Percentiles rank a stretch among this genome's conserved stretches.
Evolutionary conservation across 805 yeast species (phyloP).

Genomic region (Dipodascopsis tothii): DNA sequence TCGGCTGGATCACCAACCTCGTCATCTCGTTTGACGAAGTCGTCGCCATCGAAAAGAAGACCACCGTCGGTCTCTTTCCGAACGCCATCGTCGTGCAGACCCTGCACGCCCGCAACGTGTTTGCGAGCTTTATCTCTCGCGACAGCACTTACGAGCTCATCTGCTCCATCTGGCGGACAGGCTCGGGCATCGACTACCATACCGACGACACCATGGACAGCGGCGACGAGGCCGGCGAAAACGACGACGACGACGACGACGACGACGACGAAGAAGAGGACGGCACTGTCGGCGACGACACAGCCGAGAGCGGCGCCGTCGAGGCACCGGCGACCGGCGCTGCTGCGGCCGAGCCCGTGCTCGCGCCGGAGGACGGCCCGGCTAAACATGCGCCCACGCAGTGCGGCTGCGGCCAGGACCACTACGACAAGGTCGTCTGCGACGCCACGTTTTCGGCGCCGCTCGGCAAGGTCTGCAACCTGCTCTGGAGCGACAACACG

Average conservation of each 20-base stretch:
- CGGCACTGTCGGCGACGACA: conserved; percentile 32
- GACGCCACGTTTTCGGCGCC: conserved; percentile 53
- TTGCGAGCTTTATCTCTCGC: conserved; percentile 81
- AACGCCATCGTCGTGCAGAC: conserved; percentile 77
- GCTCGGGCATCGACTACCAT: background rate
- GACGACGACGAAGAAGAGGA: conserved; percentile 22
- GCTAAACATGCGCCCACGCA: conserved; percentile 52
- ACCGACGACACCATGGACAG: conserved; percentile 5
- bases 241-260: conserved; percentile 37
- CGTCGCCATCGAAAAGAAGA: conserved; percentile 63
- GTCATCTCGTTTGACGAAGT: conserved; percentile 67
- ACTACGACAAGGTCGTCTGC: conserved; percentile 24
- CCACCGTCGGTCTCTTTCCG: conserved; percentile 84
- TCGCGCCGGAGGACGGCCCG: conserved; percentile 49
- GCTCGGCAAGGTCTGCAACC: conserved; percentile 61
- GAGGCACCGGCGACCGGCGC: conserved; percentile 31
- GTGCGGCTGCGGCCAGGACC: conserved; percentile 32
- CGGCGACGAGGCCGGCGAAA: conserved; percentile 21
- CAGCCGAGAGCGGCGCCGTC: background rate
- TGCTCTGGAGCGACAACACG: conserved; percentile 61
- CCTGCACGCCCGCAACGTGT: conserved; percentile 54
- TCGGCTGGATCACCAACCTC: conserved; percentile 86
- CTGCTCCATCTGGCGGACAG: conserved; percentile 55
- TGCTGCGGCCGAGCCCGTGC: conserved; percentile 3
- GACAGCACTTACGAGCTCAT: conserved; percentile 69